Evolutionary conservation across 257 asterid genomes (phyloP).

Genomic region (Dorcoceras hygrometricum): DNA sequence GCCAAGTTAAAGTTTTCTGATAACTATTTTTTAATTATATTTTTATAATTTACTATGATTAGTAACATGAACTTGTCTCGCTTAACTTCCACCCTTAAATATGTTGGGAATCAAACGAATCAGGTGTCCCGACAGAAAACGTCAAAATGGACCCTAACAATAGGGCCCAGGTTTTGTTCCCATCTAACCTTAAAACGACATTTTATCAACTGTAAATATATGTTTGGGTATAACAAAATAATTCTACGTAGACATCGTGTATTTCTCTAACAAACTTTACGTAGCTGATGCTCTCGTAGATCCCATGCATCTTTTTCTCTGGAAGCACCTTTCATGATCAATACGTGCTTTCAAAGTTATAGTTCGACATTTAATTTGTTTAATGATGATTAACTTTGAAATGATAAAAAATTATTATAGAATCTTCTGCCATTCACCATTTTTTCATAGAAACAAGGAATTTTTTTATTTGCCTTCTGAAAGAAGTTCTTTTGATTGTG

Average conservation of each 20-base stretch:
- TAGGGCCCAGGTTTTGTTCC: conserved; percentile 50
- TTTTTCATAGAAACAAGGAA: too few relatives aligned
- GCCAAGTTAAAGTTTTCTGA: background rate
- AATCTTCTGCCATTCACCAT: background rate
- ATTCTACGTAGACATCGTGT: background rate
- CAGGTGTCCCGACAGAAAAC: conserved; percentile 38
- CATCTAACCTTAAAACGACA: conserved; percentile 94
- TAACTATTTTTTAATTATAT: background rate
- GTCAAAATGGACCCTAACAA: conserved; percentile 26
- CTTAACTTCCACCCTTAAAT: conserved; percentile 19
- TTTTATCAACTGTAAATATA: conserved; percentile 59
- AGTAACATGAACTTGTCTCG: background rate
- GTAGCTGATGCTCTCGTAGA: background rate
- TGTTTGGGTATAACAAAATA: background rate
- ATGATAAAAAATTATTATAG: too few relatives aligned
- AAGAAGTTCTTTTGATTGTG: too few relatives aligned
- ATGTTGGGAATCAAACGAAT: conserved; percentile 26
- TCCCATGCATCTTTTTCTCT: too few relatives aligned
- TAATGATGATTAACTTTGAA: too few relatives aligned
- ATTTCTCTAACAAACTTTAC: background rate
- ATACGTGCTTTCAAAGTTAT: background rate
- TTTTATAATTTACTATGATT: too few relatives aligned
- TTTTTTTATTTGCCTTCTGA: too few relatives aligned
- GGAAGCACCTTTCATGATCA: background rate
- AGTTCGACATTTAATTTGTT: background rate